A percentile compares a stretch with the other conserved stretches of the same genome.
phyloP scores from a whole-genome alignment of 2,329 filamentous ascomycete species.

The Epichloe scottii region DNA sequence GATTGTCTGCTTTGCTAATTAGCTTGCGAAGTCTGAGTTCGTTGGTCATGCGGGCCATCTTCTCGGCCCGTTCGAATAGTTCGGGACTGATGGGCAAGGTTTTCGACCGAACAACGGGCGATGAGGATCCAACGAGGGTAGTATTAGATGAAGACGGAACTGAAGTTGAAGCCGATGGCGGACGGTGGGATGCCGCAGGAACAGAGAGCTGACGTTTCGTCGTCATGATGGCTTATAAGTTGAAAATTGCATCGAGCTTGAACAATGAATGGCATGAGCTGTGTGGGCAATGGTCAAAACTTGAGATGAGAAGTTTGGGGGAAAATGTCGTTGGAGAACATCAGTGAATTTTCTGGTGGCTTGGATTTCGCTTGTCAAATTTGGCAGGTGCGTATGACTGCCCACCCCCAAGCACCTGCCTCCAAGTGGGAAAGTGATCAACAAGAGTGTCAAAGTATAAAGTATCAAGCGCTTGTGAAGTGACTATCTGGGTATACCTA shows the following conservation, averaged over 20 bases:
- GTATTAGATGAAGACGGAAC: not conserved
- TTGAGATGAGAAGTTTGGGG: too few relatives aligned
- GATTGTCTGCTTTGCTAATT: constrained; percentile 14
- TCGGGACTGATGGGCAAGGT: not conserved
- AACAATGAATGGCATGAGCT: not conserved
- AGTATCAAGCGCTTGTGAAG: not conserved
- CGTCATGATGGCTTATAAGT: not conserved
- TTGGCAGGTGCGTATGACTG: not conserved
- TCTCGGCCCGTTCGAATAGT: constrained; percentile 17
- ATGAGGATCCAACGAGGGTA: not conserved
- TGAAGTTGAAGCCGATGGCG: not conserved
- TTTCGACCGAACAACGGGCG: not conserved
- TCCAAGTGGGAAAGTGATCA: not conserved
- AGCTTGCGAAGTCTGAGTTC: constrained; percentile 23
- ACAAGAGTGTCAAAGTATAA: not conserved
- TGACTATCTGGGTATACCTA: not conserved
- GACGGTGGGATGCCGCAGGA: not conserved
- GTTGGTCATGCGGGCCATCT: constrained; percentile 24
- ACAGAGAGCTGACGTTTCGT: constrained; percentile 4
- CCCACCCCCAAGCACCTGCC: not conserved
- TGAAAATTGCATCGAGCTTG: not conserved
- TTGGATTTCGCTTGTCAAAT: not conserved
- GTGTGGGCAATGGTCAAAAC: too few relatives aligned
- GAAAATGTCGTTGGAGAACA: too few relatives aligned
- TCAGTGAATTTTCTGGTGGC: not conserved